Conservation (phyloP, 2,329 filamentous ascomycete genomes). For the Capronia americana region DNA sequence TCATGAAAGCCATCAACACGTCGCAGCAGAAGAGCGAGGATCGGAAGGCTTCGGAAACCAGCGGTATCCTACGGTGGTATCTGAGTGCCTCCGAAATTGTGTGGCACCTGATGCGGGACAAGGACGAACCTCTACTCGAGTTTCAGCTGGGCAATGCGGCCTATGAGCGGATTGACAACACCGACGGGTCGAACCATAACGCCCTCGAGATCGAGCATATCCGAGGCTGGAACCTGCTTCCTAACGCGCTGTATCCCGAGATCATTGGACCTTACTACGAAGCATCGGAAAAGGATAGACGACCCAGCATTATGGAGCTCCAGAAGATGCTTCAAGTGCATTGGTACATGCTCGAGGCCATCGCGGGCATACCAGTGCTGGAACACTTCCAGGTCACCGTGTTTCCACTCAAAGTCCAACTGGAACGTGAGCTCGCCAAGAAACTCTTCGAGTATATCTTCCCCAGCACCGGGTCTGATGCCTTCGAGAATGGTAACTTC, state of each 20-base stretch:
- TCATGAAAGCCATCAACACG: conserved; percentile 99
- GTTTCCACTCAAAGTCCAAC: conserved; percentile 89
- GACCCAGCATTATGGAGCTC: conserved; percentile 23
- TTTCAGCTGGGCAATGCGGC: conserved; percentile 89
- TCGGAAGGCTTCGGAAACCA: conserved; percentile 69
- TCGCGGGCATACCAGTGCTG: conserved; percentile 95
- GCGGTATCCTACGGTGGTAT: conserved; percentile 85
- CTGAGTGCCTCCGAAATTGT: conserved; percentile 95
- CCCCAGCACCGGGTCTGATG: conserved; percentile 72
- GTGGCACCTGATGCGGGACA: conserved; percentile 92
- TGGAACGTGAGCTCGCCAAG: conserved; percentile 91
- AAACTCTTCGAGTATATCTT: conserved; percentile 97
- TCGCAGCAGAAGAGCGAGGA: conserved; percentile 87
- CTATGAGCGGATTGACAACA: conserved; percentile 95
- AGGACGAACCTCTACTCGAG: conserved; percentile 86
- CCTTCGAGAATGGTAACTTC: conserved; percentile 56
- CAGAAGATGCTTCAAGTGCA: conserved; percentile 88
- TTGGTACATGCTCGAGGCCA: conserved; percentile 98
- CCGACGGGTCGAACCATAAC: conserved; percentile 95
- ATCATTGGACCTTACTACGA: conserved; percentile 93
- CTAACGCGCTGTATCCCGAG: conserved; percentile 90
- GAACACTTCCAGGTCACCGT: conserved; percentile 95
- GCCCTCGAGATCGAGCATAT: conserved; percentile 86
- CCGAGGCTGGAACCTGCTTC: conserved; percentile 85
- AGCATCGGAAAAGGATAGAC: conserved; percentile 57